phyloP scores from a whole-genome alignment of 257 asterid species.

The Datura wrightii region DNA sequence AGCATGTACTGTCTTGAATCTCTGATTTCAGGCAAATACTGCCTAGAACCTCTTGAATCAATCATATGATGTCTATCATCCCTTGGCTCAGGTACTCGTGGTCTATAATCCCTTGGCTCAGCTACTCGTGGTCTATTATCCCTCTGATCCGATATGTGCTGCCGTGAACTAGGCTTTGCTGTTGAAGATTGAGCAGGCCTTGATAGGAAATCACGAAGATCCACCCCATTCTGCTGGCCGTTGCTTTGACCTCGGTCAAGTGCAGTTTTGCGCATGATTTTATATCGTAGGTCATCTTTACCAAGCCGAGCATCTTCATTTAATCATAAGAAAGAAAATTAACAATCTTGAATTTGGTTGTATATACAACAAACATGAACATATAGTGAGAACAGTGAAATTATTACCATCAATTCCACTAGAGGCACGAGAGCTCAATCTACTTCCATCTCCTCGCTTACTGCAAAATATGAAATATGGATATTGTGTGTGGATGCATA shows the following conservation, averaged over 20 bases:
- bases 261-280: conserved; percentile 61
- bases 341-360: conserved; percentile 33
- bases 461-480: conserved; percentile 54
- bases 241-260: conserved; percentile 52
- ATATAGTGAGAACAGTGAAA: conserved; percentile 30
- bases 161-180: conserved; percentile 44
- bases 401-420: conserved; percentile 59
- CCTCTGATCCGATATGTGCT: conserved; percentile 31
- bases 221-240: conserved; percentile 57
- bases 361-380: conserved; percentile 31
- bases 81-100: conserved; percentile 27
- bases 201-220: conserved; percentile 81
- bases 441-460: conserved; percentile 56
- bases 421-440: conserved; percentile 42
- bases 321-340: conserved; percentile 38
- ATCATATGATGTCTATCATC: conserved; percentile 9
- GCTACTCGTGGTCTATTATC: conserved; percentile 44
- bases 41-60: conserved; percentile 35
- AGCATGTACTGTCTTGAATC: conserved; percentile 47
- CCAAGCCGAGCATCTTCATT: conserved; percentile 58
- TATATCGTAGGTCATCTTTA: conserved; percentile 80
- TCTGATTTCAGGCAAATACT: conserved; percentile 51
- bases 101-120: conserved; percentile 52
- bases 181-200: conserved; percentile 85
- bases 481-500: not conserved